Evolutionary conservation across 192 early-diverging fungal genomes (phyloP).

Genomic region (Coemansia sp.): DNA sequence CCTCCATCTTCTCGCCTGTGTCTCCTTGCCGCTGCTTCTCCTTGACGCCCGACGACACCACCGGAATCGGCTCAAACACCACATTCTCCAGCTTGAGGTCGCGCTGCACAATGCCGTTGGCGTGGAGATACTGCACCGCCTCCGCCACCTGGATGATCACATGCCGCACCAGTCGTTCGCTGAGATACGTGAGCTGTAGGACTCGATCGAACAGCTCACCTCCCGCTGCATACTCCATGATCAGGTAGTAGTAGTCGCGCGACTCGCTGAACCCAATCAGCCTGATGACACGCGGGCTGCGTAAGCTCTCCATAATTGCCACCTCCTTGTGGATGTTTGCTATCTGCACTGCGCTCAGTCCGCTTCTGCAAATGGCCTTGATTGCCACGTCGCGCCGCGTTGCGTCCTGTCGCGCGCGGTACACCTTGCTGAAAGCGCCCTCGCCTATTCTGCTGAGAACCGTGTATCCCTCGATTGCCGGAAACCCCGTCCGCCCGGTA

Average conservation of each 20-base stretch:
- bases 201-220: constrained; percentile 92
- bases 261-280: constrained; percentile 77
- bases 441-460: constrained; percentile 47
- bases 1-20: constrained; percentile 66
- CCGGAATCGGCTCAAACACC: constrained; percentile 70
- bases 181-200: constrained; percentile 78
- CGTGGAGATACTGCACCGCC: constrained; percentile 82
- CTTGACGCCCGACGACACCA: constrained; percentile 54
- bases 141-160: constrained; percentile 86
- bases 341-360: constrained; percentile 72
- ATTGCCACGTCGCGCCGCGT: constrained; percentile 74
- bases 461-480: constrained; percentile 52
- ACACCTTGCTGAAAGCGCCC: constrained; percentile 86
- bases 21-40: constrained; percentile 60
- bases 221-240: constrained; percentile 81
- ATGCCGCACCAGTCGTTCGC: constrained; percentile 74
- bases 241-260: constrained; percentile 71
- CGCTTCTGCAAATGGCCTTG: constrained; percentile 78
- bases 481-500: constrained; percentile 34
- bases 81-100: constrained; percentile 97
- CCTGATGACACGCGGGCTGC: constrained; percentile 74
- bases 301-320: constrained; percentile 77
- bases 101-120: constrained; percentile 82
- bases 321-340: constrained; percentile 88
- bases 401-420: constrained; percentile 60